These are phyloP conservation scores for Aegilops bicornis DNA, from an alignment of 176 grass and related monocot species.

Conservation along the genomic window DNA sequence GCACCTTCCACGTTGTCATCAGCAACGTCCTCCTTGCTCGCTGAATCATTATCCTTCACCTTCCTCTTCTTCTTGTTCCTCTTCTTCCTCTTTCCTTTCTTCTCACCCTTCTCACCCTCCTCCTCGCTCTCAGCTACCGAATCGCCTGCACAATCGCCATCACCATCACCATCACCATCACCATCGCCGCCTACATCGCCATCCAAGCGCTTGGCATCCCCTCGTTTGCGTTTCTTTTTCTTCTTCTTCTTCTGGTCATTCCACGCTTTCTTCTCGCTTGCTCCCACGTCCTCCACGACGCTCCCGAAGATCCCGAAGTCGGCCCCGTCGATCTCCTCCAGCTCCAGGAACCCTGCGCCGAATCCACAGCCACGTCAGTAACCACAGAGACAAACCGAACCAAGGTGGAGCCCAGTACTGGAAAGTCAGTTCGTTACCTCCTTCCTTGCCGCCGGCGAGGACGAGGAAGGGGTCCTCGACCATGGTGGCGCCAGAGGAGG, in stretches of 20 bases:
- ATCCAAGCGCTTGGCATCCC: background rate
- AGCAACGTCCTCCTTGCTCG: background rate
- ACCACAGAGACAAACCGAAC: background rate
- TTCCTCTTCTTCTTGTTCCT: constrained; percentile 63
- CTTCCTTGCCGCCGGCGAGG: constrained; percentile 69
- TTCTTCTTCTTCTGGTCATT: constrained; percentile 45
- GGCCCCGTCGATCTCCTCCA: constrained; percentile 91
- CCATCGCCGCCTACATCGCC: background rate
- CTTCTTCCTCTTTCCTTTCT: constrained; percentile 23
- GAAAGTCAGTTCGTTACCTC: constrained; percentile 43
- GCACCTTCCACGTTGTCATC: constrained; percentile 54
- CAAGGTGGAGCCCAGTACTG: background rate
- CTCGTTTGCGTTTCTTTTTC: constrained; percentile 54
- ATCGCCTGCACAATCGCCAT: background rate
- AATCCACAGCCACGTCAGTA: constrained; percentile 18
- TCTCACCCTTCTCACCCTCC: background rate
- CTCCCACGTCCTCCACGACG: constrained; percentile 21
- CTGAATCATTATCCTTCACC: background rate
- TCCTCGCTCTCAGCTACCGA: constrained; percentile 20
- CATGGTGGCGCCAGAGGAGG: constrained; percentile 15
- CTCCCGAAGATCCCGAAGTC: constrained; percentile 59
- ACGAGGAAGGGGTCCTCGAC: constrained; percentile 65
- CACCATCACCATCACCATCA: background rate
- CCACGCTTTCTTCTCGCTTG: constrained; percentile 10
- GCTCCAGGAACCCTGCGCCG: constrained; percentile 70